Evolutionary conservation across 805 yeast species (phyloP), one percentile per base, ranked within the genome.

Genomic region (Clavispora asparagi): DNA sequence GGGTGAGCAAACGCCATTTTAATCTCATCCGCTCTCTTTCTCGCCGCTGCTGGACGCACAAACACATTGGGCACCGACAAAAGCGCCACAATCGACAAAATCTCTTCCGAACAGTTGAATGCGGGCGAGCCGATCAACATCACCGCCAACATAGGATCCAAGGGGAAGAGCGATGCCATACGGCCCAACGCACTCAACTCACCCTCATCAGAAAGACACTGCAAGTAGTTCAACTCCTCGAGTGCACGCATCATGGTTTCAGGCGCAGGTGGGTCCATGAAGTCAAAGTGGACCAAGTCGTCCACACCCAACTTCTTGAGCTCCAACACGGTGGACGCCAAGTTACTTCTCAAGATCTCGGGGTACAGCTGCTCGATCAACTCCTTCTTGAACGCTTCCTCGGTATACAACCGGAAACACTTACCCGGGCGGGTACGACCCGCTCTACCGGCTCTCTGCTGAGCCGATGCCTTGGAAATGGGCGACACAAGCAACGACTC

Each of bases 261-360:
- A 9, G 99, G 99, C 2, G 98, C 98, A 12, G 99, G 99, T 7
- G 99, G 98, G 62, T 92, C 99, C 96, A 92, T 92, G 63, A 94
- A 92, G 65, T 94, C 99, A 62, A 92, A 92, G 68, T 92, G 98
- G 35, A 94, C 99, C 60, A 92, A 79, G 69, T 92, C 98, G 62
- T 94, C 96, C 53, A 92, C 79, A 12, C 98, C 98, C 53, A 94
- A 78, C 67, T 94, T 94, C 65, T 94, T 94, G 66, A 92, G 76
- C 64, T 94, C 96, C 52, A 92, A 71, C 31, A 92, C 98, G 0
- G 97, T 94, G 23, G 90, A 84, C 6, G 97, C 84, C 60, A 92
- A 77, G 68, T 92, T 92, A 49, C 92, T 84, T 62, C 98, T 77
- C 62, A 94, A 74, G 65, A 92, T 91, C 69, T 92, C 99, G 1